Conservation (phyloP, 2,329 filamentous ascomycete species). For the Drechslera avenae region DNA sequence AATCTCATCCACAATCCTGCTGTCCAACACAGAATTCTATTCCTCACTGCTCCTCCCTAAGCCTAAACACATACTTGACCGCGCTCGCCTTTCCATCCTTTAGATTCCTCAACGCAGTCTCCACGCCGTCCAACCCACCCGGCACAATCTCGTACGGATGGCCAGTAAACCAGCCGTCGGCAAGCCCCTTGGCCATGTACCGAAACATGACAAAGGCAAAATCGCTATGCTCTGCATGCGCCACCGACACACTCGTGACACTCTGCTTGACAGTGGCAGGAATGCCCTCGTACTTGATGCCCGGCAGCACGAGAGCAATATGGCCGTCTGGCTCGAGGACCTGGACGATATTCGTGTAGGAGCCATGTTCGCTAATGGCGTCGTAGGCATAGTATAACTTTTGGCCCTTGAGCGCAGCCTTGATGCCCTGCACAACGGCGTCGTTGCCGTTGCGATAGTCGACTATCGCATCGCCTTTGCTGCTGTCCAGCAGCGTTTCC, state of each 20-base stretch:
- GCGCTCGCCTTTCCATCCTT: constrained; percentile 66
- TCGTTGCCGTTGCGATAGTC: constrained; percentile 63
- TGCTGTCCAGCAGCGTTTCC: constrained; percentile 45
- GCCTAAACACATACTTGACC: constrained; percentile 67
- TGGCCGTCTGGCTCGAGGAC: constrained; percentile 45
- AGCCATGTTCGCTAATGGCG: constrained; percentile 60
- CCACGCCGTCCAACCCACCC: constrained; percentile 61
- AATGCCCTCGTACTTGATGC: constrained; percentile 20
- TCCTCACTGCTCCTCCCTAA: constrained; percentile 48
- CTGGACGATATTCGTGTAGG: constrained; percentile 46
- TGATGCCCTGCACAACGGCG: constrained; percentile 46
- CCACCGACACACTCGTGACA: constrained; percentile 47
- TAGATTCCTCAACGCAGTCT: constrained; percentile 60
- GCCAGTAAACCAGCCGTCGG: constrained; percentile 56
- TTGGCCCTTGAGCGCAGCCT: constrained; percentile 51
- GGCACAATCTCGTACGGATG: constrained; percentile 60
- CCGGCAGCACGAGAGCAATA: constrained; percentile 51
- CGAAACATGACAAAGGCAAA: constrained; percentile 55
- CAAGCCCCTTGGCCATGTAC: constrained; percentile 54
- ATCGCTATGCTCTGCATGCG: constrained; percentile 43
- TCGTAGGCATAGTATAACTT: constrained; percentile 62
- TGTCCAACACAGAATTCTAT: no score
- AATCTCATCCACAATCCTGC: no score
- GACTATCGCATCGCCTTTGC: constrained; percentile 52
- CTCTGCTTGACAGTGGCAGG: constrained; percentile 42